A percentile compares a stretch with the other conserved stretches of the same genome.
phyloP scores from a whole-genome alignment of 1,284 basidiomycete genomes.

The Malassezia nana region DNA sequence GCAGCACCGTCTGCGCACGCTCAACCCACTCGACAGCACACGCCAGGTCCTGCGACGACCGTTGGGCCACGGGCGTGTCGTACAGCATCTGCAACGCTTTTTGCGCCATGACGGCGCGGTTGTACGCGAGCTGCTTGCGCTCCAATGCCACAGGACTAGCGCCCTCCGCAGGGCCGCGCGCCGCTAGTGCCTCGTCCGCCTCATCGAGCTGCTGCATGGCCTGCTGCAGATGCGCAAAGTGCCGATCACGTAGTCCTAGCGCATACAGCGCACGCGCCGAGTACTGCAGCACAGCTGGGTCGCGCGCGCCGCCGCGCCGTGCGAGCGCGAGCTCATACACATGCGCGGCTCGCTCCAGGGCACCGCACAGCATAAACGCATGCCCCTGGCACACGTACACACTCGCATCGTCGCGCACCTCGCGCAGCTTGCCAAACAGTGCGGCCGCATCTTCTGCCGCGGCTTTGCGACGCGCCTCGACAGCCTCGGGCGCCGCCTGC shows the following conservation, averaged over 20 bases:
- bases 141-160: constrained; percentile 17
- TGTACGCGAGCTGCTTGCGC: constrained; percentile 38
- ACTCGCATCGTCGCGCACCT: constrained; percentile 42
- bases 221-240: constrained; percentile 24
- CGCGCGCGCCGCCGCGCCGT: constrained; percentile 23
- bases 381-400: constrained; percentile 47
- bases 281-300: constrained; percentile 37
- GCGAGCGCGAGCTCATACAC: constrained; percentile 40
- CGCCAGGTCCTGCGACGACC: constrained; percentile 23
- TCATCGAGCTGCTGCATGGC: constrained; percentile 29
- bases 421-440: constrained; percentile 41
- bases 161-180: neutral
- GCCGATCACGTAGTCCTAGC: constrained; percentile 33
- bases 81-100: constrained; percentile 44
- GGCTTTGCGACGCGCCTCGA: constrained; percentile 23
- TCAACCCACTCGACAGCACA: constrained; percentile 32
- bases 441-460: constrained; percentile 41
- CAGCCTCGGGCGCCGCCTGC: constrained; percentile 19
- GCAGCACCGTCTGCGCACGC: constrained; percentile 18
- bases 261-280: constrained; percentile 39
- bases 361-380: constrained; percentile 43
- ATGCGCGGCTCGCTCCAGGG: constrained; percentile 40
- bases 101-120: constrained; percentile 41
- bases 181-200: constrained; percentile 17
- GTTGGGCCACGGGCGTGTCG: constrained; percentile 30